Evolutionary conservation across 257 asterid species (phyloP).

Genomic region (Anisodus tanguticus): DNA sequence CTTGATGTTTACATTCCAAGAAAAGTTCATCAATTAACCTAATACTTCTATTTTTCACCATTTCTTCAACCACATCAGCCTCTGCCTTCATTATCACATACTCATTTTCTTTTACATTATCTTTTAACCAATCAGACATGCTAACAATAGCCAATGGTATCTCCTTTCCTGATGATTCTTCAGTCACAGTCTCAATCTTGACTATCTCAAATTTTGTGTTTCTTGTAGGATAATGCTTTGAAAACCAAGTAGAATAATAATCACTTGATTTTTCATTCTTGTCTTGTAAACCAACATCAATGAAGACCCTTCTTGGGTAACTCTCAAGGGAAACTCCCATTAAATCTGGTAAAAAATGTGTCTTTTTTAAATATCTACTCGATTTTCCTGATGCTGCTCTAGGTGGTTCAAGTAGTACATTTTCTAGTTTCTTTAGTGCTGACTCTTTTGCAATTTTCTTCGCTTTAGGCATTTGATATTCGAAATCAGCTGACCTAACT

Average conservation of each 20-base stretch:
- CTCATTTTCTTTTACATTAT: constrained; percentile 61
- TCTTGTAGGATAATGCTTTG: constrained; percentile 52
- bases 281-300: constrained; percentile 34
- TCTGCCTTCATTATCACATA: constrained; percentile 90
- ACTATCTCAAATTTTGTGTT: constrained; percentile 49
- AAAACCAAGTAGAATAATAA: constrained; percentile 46
- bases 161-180: constrained; percentile 27
- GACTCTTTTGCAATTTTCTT: constrained; percentile 27
- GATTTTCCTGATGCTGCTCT: constrained; percentile 51
- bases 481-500: not conserved
- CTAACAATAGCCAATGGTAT: constrained; percentile 32
- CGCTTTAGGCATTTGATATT: not conserved
- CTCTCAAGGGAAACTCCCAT: constrained; percentile 48
- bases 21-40: constrained; percentile 73
- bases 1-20: constrained; percentile 77
- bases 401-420: constrained; percentile 50
- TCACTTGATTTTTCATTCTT: constrained; percentile 25
- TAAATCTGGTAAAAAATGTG: constrained; percentile 53
- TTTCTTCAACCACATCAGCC: constrained; percentile 74
- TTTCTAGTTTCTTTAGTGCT: constrained; percentile 45
- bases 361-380: constrained; percentile 34
- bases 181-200: constrained; percentile 40
- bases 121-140: constrained; percentile 56
- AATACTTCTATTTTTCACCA: constrained; percentile 56
- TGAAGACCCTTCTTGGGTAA: constrained; percentile 54